Percentiles rank a stretch among this genome's conserved stretches.
Evolutionary conservation across 345 rosid species (phyloP).

Genomic region (Eucalyptus marginata): DNA sequence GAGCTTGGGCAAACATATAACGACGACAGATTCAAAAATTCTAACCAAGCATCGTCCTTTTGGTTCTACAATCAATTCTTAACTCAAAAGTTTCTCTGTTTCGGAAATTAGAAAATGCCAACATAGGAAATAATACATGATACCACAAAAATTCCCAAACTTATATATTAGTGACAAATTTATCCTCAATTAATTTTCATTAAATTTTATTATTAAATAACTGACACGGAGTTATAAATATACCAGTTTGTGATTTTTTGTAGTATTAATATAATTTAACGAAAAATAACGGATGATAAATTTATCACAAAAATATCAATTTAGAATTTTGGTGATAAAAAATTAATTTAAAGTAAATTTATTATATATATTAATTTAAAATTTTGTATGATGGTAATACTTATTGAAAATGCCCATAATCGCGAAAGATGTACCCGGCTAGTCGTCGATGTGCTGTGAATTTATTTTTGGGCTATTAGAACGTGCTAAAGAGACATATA

Average conservation of each 20-base stretch:
- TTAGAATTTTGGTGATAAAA: rapidly evolving
- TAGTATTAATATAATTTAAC: no score
- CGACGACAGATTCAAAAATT: no score
- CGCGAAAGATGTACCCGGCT: background rate
- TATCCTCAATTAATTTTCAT: no score
- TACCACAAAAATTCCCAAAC: no score
- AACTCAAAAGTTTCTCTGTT: rapidly evolving
- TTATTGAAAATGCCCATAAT: rapidly evolving
- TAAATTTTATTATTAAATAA: rapidly evolving
- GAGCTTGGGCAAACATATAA: background rate
- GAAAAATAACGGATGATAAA: rapidly evolving
- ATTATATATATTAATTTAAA: rapidly evolving
- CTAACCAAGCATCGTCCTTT: rapidly evolving
- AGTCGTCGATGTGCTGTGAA: background rate
- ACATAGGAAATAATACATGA: background rate
- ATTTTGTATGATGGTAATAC: rapidly evolving
- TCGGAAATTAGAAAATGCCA: rapidly evolving
- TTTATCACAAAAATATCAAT: no score
- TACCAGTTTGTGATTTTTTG: rapidly evolving
- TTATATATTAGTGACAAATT: no score
- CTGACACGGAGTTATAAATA: rapidly evolving
- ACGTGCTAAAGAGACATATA: background rate
- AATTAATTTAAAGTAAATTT: no score
- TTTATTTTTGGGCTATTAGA: background rate
- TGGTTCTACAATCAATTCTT: rapidly evolving